These are phyloP conservation scores for Chlamydomonas sphaeroides DNA, from an alignment of 139 green algal species.

Conservation along the genomic window DNA sequence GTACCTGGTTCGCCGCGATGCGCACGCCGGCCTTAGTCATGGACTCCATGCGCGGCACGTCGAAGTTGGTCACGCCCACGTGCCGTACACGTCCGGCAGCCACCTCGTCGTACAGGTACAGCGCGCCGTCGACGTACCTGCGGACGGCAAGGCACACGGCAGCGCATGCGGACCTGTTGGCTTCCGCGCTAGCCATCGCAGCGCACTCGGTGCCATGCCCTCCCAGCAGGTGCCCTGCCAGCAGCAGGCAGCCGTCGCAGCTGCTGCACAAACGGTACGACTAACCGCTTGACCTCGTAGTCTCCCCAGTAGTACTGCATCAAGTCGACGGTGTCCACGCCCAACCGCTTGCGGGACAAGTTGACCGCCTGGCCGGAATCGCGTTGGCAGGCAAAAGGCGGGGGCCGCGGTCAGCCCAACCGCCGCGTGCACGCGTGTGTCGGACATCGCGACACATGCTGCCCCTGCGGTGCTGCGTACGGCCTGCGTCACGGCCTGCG, in stretches of 20 bases:
- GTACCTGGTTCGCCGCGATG: constrained; percentile 77
- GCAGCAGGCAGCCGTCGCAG: no score
- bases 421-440: no score
- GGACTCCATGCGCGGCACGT: constrained; percentile 70
- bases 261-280: no score
- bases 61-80: constrained; percentile 92
- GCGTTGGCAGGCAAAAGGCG: no score
- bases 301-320: constrained; percentile 76
- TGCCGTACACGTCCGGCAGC: constrained; percentile 64
- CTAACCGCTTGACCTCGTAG: constrained; percentile 46
- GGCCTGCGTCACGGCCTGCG: no score
- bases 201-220: no score
- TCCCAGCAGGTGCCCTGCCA: no score
- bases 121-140: constrained; percentile 74
- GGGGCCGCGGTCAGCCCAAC: no score
- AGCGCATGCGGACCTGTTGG: no score
- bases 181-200: no score
- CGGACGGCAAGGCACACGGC: not conserved
- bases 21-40: constrained; percentile 77
- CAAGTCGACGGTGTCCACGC: constrained; percentile 55
- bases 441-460: no score
- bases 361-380: constrained; percentile 51
- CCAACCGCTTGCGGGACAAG: constrained; percentile 48
- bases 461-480: no score
- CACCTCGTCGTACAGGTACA: constrained; percentile 71